A percentile compares a stretch with the other conserved stretches of the same genome.
phyloP scores from a whole-genome alignment of 192 early-diverging fungal genomes.

The Coemansia sp. region DNA sequence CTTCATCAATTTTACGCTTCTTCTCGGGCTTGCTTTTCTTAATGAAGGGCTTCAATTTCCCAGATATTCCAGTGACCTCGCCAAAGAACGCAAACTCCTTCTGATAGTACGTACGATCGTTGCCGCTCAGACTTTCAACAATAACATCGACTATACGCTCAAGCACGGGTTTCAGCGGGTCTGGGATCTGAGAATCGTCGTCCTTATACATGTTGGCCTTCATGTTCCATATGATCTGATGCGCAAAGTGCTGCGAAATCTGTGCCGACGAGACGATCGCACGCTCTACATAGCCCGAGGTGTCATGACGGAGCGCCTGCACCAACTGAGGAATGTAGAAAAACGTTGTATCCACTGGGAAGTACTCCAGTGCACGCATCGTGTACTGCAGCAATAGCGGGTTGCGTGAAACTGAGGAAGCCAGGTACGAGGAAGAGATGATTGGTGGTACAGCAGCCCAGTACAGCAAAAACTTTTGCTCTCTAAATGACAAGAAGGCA shows the following conservation, averaged over 20 bases:
- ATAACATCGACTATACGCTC: constrained; percentile 88
- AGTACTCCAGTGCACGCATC: constrained; percentile 85
- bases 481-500: constrained; percentile 38
- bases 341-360: constrained; percentile 93
- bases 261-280: constrained; percentile 93
- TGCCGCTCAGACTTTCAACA: constrained; percentile 77
- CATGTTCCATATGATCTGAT: constrained; percentile 99
- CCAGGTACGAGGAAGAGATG: constrained; percentile 79
- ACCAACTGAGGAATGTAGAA: constrained; percentile 99
- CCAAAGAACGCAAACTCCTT: constrained; percentile 96
- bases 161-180: constrained; percentile 84
- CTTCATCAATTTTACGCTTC: constrained; percentile 99
- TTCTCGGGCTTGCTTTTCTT: constrained; percentile 90
- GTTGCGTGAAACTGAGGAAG: constrained; percentile 67
- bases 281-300: constrained; percentile 89
- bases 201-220: constrained; percentile 95
- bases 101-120: constrained; percentile 89
- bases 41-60: constrained; percentile 93
- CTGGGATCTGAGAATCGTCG: constrained; percentile 62
- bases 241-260: constrained; percentile 96
- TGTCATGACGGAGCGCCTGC: constrained; percentile 89
- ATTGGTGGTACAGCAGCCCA: constrained; percentile 92
- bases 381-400: constrained; percentile 97
- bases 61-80: constrained; percentile 96
- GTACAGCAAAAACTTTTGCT: constrained; percentile 75